Conservation (phyloP, 495 filamentous ascomycete genomes). For the Aspergillus funiculosus region DNA sequence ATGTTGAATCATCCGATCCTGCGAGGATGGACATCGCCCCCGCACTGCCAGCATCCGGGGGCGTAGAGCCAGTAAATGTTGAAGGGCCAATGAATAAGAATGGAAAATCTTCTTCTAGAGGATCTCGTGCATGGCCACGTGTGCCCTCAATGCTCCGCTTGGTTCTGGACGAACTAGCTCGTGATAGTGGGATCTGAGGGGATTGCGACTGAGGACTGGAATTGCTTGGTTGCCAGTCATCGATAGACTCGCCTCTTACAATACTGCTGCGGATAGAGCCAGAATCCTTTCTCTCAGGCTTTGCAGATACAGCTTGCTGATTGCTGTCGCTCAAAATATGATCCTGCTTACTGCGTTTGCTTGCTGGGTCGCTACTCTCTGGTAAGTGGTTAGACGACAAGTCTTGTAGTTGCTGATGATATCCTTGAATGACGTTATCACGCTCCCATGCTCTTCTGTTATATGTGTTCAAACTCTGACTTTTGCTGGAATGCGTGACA, state of each 20-base stretch:
- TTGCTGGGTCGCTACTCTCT: conserved; percentile 20
- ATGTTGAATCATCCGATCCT: conserved; percentile 24
- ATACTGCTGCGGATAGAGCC: conserved; percentile 25
- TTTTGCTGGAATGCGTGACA: conserved; percentile 25
- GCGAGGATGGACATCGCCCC: conserved; percentile 18
- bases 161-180: conserved; percentile 35
- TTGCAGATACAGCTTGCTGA: conserved; percentile 16
- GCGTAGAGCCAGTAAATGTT: conserved; percentile 32
- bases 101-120: conserved; percentile 52
- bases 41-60: conserved; percentile 9
- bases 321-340: conserved; percentile 18
- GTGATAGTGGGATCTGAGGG: conserved; percentile 26
- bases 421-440: conserved; percentile 45
- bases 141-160: conserved; percentile 45
- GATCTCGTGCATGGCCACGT: conserved; percentile 61
- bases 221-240: conserved; percentile 18
- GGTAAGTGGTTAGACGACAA: conserved; percentile 14
- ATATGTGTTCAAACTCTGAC: conserved; percentile 47
- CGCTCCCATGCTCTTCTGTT: conserved; percentile 44
- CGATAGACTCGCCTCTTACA: conserved; percentile 15
- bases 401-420: conserved; percentile 34
- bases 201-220: conserved; percentile 26
- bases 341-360: conserved; percentile 15
- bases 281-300: conserved; percentile 27
- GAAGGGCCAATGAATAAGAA: conserved; percentile 70